Evolutionary conservation across 164 flowering plant genomes (phyloP).

Genomic region (Piper betle): DNA sequence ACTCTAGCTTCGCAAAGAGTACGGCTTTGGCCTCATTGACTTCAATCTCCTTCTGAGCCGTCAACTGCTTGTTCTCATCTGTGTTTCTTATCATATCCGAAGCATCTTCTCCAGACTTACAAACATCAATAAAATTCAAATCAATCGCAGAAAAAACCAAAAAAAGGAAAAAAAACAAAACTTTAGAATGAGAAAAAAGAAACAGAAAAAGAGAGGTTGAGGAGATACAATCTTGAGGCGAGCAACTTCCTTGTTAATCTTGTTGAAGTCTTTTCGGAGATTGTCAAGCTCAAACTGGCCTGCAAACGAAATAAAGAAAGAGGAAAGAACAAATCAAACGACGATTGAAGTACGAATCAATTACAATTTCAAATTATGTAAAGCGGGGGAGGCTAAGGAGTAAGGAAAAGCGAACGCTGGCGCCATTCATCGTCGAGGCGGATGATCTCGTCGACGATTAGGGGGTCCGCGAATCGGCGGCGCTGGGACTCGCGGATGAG

Average conservation of each 20-base stretch:
- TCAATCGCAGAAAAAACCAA: background rate
- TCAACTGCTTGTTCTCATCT: slow-evolving; percentile 49
- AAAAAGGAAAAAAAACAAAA: background rate
- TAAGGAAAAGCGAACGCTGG: slow-evolving; percentile 26
- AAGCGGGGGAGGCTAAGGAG: background rate
- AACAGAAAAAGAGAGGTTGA: background rate
- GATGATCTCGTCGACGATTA: slow-evolving; percentile 73
- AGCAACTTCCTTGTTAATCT: slow-evolving; percentile 62
- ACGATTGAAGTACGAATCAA: background rate
- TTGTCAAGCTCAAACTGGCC: slow-evolving; percentile 74
- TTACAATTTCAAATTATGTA: too few relatives aligned
- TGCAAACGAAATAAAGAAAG: slow-evolving; percentile 7
- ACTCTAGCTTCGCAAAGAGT: slow-evolving; percentile 37
- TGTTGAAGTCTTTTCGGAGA: slow-evolving; percentile 56
- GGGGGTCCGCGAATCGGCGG: slow-evolving; percentile 59
- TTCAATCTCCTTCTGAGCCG: slow-evolving; percentile 54
- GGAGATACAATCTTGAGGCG: slow-evolving; percentile 54
- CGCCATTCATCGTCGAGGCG: slow-evolving; percentile 73
- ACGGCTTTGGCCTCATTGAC: slow-evolving; percentile 46
- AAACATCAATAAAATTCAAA: background rate
- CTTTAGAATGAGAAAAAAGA: background rate
- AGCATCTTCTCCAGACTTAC: slow-evolving; percentile 59
- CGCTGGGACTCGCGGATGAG: slow-evolving; percentile 78
- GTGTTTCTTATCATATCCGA: slow-evolving; percentile 39
- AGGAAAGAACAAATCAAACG: background rate